Conservation (phyloP, 2,329 filamentous ascomycete species). For the Alternaria triticimaculans region DNA sequence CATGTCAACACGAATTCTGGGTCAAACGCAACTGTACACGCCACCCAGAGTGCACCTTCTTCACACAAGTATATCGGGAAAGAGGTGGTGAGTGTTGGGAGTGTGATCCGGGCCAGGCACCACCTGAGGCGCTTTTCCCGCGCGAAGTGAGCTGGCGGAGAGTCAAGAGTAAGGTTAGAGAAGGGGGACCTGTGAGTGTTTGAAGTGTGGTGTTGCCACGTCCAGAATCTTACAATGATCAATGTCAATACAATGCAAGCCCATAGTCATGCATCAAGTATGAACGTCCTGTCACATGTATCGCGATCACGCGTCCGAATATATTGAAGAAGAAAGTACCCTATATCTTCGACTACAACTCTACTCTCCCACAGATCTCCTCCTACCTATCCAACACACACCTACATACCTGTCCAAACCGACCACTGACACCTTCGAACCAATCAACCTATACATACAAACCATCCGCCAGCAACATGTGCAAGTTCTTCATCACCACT, state of each 20-base stretch:
- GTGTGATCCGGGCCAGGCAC: constrained; percentile 29
- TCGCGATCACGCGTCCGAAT: neutral
- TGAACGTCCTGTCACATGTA: neutral
- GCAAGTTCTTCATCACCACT: neutral
- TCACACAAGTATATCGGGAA: constrained; percentile 25
- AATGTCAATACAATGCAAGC: neutral
- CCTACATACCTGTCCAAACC: neutral
- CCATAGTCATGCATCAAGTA: neutral
- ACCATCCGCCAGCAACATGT: neutral
- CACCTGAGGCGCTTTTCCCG: constrained; percentile 28
- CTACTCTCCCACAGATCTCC: neutral
- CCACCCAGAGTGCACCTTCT: constrained; percentile 16
- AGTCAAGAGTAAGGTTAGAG: constrained; percentile 10
- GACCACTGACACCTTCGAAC: neutral
- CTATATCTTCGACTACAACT: neutral
- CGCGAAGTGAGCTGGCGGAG: constrained; percentile 25
- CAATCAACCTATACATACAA: neutral
- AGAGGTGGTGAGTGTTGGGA: constrained; percentile 33
- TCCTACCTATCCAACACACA: neutral
- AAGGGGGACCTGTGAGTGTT: constrained; percentile 3
- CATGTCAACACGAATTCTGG: constrained; percentile 28
- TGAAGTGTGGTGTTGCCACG: neutral
- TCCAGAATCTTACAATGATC: neutral
- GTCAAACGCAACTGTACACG: constrained; percentile 27
- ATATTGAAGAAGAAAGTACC: neutral